Percentiles rank a stretch among this genome's conserved stretches.
These are phyloP conservation scores for Penicillium bialowiezense DNA, from an alignment of 495 filamentous ascomycete species.

Conservation along the genomic window DNA sequence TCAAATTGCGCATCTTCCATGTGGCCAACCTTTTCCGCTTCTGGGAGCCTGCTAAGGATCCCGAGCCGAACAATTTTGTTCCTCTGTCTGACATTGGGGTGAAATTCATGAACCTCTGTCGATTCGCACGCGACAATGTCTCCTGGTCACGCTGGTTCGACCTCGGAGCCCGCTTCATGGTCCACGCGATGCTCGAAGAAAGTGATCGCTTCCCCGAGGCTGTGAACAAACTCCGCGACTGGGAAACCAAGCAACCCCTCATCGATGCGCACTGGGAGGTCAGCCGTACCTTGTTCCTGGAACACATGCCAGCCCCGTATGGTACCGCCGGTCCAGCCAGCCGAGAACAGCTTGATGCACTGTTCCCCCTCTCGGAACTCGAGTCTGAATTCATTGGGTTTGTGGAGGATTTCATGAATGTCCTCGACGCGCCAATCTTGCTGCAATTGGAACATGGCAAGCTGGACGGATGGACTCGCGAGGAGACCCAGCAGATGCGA, in stretches of 20 bases:
- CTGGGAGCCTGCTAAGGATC: conserved; percentile 1
- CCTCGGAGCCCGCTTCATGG: conserved; percentile 45
- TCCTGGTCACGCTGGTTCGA: conserved; percentile 37
- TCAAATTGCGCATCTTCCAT: conserved; percentile 27
- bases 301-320: conserved; percentile 9
- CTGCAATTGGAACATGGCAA: conserved; percentile 45
- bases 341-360: conserved; percentile 4
- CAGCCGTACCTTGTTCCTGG: conserved; percentile 10
- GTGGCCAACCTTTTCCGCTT: conserved; percentile 14
- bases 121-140: conserved; percentile 22
- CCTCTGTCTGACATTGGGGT: conserved; percentile 42
- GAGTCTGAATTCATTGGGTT: conserved; percentile 14
- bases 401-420: conserved; percentile 29
- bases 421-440: conserved; percentile 38
- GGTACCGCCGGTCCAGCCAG: conserved; percentile 6
- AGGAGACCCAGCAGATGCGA: conserved; percentile 35
- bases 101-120: conserved; percentile 49
- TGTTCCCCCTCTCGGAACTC: conserved; percentile 3
- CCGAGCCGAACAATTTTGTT: neutral
- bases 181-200: conserved; percentile 51
- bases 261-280: conserved; percentile 11
- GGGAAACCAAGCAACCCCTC: conserved; percentile 13
- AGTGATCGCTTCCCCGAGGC: conserved; percentile 20
- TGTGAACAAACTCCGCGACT: conserved; percentile 25
- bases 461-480: conserved; percentile 30